Percentiles rank a stretch among this genome's conserved stretches.
Evolutionary conservation across 495 filamentous ascomycete genomes (phyloP).

Genomic region (Hypoxylon perforatum): DNA sequence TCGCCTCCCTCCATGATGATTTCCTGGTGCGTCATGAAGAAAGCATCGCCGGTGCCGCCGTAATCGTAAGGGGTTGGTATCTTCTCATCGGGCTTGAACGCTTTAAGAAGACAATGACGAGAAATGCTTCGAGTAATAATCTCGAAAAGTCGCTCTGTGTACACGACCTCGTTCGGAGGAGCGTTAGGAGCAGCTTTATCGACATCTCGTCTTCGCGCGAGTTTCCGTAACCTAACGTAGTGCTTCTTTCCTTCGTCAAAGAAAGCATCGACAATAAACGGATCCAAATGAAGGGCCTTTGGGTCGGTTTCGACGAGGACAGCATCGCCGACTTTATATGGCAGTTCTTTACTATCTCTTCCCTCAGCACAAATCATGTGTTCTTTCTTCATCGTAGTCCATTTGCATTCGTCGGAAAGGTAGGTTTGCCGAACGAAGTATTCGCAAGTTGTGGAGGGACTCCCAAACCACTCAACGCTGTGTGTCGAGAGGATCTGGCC

Average conservation of each 20-base stretch:
- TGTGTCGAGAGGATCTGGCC: conserved; percentile 65
- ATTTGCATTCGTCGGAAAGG: conserved; percentile 58
- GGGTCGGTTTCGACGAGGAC: conserved; percentile 56
- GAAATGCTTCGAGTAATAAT: conserved; percentile 55
- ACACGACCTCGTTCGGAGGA: conserved; percentile 74
- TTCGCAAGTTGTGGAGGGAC: conserved; percentile 54
- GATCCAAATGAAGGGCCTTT: conserved; percentile 56
- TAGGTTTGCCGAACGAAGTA: conserved; percentile 78
- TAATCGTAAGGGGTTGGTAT: conserved; percentile 73
- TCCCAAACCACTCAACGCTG: conserved; percentile 65
- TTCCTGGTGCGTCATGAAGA: conserved; percentile 64
- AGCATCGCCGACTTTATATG: conserved; percentile 64
- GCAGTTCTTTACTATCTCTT: not conserved
- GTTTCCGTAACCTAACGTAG: conserved; percentile 55
- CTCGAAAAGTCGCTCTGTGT: conserved; percentile 59
- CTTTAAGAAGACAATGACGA: conserved; percentile 68
- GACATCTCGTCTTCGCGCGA: conserved; percentile 58
- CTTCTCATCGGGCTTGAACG: conserved; percentile 53
- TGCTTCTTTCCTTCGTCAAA: conserved; percentile 45
- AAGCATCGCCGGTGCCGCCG: conserved; percentile 71
- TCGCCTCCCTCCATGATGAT: conserved; percentile 13
- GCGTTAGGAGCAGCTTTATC: conserved; percentile 48
- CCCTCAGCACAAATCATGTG: conserved; percentile 55
- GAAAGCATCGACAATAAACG: conserved; percentile 63
- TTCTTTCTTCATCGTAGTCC: conserved; percentile 62